These are phyloP conservation scores for Fomitopsis pinicola DNA, from an alignment of 1,284 basidiomycete genomes.

Conservation along the genomic window DNA sequence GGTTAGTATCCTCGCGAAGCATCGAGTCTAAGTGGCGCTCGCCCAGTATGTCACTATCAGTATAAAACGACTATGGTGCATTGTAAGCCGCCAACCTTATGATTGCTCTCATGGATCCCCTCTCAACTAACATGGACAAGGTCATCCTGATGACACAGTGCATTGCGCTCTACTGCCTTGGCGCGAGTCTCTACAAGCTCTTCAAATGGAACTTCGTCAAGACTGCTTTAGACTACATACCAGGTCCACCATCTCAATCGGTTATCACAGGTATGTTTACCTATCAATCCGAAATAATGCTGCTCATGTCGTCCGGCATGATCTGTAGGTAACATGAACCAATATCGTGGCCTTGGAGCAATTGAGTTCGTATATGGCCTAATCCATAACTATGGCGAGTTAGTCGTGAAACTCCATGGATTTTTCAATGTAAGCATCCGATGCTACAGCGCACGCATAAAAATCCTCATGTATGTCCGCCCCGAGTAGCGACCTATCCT, in stretches of 20 bases:
- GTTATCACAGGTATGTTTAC: slow-evolving; percentile 14
- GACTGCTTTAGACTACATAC: slow-evolving; percentile 17
- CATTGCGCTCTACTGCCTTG: slow-evolving; percentile 9
- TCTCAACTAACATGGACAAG: not conserved
- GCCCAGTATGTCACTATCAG: too few species aligned
- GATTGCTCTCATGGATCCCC: not conserved
- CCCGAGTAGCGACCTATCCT: too few species aligned
- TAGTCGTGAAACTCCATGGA: slow-evolving; percentile 14
- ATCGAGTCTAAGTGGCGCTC: too few species aligned
- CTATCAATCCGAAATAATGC: not conserved
- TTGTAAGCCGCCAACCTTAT: too few species aligned
- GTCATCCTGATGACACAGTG: not conserved
- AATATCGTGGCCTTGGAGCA: slow-evolving; percentile 13
- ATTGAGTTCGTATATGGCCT: slow-evolving; percentile 13
- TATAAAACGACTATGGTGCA: too few species aligned
- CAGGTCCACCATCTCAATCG: slow-evolving; percentile 15
- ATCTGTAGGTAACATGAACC: slow-evolving; percentile 13
- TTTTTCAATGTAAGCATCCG: slow-evolving; percentile 12
- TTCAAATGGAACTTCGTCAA: slow-evolving; percentile 13
- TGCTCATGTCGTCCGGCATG: not conserved
- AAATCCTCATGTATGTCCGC: too few species aligned
- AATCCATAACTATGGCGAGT: slow-evolving; percentile 14
- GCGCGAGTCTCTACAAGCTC: slow-evolving; percentile 12
- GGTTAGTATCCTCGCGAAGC: too few species aligned
- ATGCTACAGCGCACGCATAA: too few species aligned